phyloP scores from a whole-genome alignment of 2,329 filamentous ascomycete species.

The Chaetothyriales sp. region DNA sequence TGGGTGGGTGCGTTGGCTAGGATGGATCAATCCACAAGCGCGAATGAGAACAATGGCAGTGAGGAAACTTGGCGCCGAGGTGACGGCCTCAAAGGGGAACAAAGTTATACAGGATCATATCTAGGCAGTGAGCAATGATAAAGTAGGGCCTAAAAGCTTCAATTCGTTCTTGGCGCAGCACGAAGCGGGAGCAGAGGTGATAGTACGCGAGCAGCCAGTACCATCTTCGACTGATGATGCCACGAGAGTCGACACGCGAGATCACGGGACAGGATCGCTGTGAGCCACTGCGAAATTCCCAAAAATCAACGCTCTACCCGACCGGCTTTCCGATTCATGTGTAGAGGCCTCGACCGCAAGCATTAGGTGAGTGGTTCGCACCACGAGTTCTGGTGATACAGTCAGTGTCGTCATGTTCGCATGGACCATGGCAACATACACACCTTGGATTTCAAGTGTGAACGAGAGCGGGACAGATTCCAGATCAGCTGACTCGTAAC shows the following conservation, averaged over 20 bases:
- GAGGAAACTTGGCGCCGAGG: not conserved
- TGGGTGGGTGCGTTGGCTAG: not conserved
- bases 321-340: slow-evolving; percentile 44
- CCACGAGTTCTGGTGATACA: slow-evolving; percentile 47
- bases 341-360: slow-evolving; percentile 52
- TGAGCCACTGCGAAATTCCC: slow-evolving; percentile 19
- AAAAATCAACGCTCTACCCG: slow-evolving; percentile 49
- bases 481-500: slow-evolving; percentile 7
- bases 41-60: not conserved
- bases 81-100: not conserved
- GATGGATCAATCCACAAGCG: not conserved
- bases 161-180: not conserved
- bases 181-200: not conserved
- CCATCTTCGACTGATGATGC: too few species aligned
- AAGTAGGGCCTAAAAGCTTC: not conserved
- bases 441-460: slow-evolving; percentile 59
- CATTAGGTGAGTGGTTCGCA: slow-evolving; percentile 51
- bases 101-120: not conserved
- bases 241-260: not conserved
- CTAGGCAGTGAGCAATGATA: not conserved
- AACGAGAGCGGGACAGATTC: slow-evolving; percentile 58
- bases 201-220: not conserved
- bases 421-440: slow-evolving; percentile 11
- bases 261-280: not conserved
- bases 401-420: not conserved